These are phyloP conservation scores for Sherardia arvensis DNA, from an alignment of 257 asterid species.

Conservation along the genomic window DNA sequence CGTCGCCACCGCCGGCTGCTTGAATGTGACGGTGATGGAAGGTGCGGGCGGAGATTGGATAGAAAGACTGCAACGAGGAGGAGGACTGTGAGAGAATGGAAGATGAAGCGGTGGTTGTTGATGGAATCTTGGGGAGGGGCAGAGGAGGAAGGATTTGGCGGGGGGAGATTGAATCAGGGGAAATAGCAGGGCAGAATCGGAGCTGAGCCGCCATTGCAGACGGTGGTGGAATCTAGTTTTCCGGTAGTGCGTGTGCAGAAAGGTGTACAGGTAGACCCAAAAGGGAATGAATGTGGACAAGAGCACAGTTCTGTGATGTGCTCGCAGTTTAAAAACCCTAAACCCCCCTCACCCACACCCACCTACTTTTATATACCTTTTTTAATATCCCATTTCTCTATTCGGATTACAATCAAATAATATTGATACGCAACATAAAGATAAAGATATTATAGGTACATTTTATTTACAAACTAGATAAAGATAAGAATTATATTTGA, in stretches of 20 bases:
- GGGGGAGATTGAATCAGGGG: neutral
- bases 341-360: neutral
- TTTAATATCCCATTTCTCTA: too few relatives aligned
- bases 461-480: too few relatives aligned
- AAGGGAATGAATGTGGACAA: neutral
- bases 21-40: constrained; percentile 13
- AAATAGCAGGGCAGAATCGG: constrained; percentile 10
- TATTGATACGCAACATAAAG: too few relatives aligned
- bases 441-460: too few relatives aligned
- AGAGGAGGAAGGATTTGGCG: constrained; percentile 8
- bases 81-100: neutral
- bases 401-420: too few relatives aligned
- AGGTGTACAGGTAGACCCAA: too few relatives aligned
- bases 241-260: neutral
- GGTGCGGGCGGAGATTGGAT: neutral
- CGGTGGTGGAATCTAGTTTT: constrained; percentile 3
- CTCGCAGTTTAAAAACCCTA: neutral
- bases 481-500: too few relatives aligned
- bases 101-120: neutral
- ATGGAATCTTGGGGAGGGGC: neutral
- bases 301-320: too few relatives aligned
- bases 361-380: neutral
- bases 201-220: constrained; percentile 28
- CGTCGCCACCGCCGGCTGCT: constrained; percentile 11
- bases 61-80: neutral